Evolutionary conservation across 768 basidiomycete genomes (phyloP).

Genomic region (Coprinopsis sp.): DNA sequence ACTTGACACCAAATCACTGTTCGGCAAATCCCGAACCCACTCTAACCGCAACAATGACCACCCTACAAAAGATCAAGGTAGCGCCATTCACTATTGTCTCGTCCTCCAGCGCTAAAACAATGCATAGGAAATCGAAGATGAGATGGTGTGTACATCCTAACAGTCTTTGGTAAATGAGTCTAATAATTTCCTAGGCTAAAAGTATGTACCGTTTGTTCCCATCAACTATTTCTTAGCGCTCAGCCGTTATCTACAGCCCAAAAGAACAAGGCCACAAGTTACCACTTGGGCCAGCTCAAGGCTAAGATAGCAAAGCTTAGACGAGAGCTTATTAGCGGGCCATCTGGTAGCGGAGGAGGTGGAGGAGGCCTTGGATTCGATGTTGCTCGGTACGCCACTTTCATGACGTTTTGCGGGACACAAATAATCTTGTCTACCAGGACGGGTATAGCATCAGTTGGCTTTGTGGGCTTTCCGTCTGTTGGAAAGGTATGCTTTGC

Average conservation of each 20-base stretch:
- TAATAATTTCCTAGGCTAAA: slow-evolving; percentile 52
- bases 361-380: slow-evolving; percentile 93
- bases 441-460: slow-evolving; percentile 96
- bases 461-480: slow-evolving; percentile 90
- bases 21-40: slow-evolving; percentile 36
- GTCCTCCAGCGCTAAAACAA: slow-evolving; percentile 16
- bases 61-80: slow-evolving; percentile 87
- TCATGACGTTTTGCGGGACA: slow-evolving; percentile 2
- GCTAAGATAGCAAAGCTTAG: slow-evolving; percentile 97
- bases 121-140: slow-evolving; percentile 87
- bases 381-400: slow-evolving; percentile 62
- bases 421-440: slow-evolving; percentile 26
- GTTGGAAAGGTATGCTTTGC: slow-evolving; percentile 71
- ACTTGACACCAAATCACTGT: slow-evolving; percentile 12
- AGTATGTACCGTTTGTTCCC: slow-evolving; percentile 44
- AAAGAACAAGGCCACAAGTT: slow-evolving; percentile 95
- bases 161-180: slow-evolving; percentile 9
- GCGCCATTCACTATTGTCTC: slow-evolving; percentile 18
- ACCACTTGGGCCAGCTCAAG: slow-evolving; percentile 94
- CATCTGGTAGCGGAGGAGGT: slow-evolving; percentile 76
- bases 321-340: slow-evolving; percentile 83
- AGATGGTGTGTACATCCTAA: slow-evolving; percentile 63
- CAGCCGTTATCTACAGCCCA: slow-evolving; percentile 55
- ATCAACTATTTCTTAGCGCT: slow-evolving; percentile 9
- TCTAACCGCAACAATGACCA: slow-evolving; percentile 71